A percentile compares a stretch with the other conserved stretches of the same genome.
phyloP scores from a whole-genome alignment of 495 filamentous ascomycete genomes.

The Lophiostoma macrostomum region DNA sequence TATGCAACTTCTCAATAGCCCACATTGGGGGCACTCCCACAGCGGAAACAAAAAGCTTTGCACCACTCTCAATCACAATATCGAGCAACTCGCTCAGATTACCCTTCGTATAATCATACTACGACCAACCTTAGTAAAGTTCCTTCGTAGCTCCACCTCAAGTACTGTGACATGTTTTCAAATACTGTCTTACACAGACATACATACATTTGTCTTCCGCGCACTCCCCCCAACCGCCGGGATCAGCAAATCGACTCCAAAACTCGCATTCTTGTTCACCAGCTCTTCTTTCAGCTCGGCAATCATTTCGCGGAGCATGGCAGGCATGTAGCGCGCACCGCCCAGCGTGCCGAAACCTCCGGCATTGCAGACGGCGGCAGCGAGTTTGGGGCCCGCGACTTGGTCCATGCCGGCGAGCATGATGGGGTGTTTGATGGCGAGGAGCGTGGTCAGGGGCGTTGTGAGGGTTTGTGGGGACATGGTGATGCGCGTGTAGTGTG shows the following conservation, averaged over 20 bases:
- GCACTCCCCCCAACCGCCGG: conserved; percentile 31
- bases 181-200: too few relatives aligned
- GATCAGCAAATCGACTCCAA: conserved; percentile 33
- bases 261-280: conserved; percentile 25
- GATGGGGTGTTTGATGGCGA: conserved; percentile 29
- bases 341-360: conserved; percentile 30
- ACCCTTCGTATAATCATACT: conserved; percentile 33
- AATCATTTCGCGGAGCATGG: conserved; percentile 30
- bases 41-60: conserved; percentile 34
- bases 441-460: conserved; percentile 24
- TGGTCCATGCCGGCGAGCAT: conserved; percentile 33
- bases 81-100: conserved; percentile 28
- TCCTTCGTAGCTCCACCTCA: neutral
- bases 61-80: conserved; percentile 33
- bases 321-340: conserved; percentile 26
- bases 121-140: neutral
- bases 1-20: conserved; percentile 32
- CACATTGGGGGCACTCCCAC: conserved; percentile 31
- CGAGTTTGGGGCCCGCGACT: conserved; percentile 25
- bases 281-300: conserved; percentile 24
- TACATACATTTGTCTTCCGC: conserved; percentile 32
- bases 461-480: conserved; percentile 11
- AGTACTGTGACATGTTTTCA: conserved; percentile 1
- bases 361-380: conserved; percentile 30
- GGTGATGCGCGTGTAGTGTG: too few relatives aligned